Evolutionary conservation across 148 eudicot genomes (phyloP).

Genomic region (Silene conica): DNA sequence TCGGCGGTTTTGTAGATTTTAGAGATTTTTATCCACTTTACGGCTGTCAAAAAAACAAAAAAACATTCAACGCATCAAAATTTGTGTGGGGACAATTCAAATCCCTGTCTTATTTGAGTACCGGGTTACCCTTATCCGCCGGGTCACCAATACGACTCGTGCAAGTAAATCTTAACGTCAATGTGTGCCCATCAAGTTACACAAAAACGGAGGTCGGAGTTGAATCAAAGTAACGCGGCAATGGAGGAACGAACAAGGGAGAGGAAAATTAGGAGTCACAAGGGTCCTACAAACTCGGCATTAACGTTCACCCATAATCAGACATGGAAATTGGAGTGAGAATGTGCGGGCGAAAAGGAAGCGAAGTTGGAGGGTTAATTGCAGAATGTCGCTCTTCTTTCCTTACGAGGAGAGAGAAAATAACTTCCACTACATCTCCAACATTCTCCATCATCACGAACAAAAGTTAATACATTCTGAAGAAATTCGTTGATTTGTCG

Average conservation of each 20-base stretch:
- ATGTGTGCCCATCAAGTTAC: too few species aligned
- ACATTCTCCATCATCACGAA: background rate
- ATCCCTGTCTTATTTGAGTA: too few species aligned
- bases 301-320: background rate
- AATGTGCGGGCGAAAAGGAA: background rate
- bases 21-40: too few species aligned
- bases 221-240: conserved; percentile 13
- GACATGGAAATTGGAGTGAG: background rate
- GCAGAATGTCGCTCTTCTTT: conserved; percentile 26
- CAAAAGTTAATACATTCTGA: too few species aligned
- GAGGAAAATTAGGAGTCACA: background rate
- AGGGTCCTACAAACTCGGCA: background rate
- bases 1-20: too few species aligned
- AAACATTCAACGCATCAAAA: too few species aligned
- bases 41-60: too few species aligned
- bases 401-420: conserved; percentile 20
- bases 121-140: too few species aligned
- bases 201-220: too few species aligned
- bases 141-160: too few species aligned
- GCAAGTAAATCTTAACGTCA: too few species aligned
- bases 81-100: too few species aligned
- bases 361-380: conserved; percentile 21
- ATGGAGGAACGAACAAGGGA: background rate
- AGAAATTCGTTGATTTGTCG: background rate
- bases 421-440: background rate